Evolutionary conservation across 805 yeast species (phyloP).

Genomic region (Sugiyamaella boreocaroliniensis): DNA sequence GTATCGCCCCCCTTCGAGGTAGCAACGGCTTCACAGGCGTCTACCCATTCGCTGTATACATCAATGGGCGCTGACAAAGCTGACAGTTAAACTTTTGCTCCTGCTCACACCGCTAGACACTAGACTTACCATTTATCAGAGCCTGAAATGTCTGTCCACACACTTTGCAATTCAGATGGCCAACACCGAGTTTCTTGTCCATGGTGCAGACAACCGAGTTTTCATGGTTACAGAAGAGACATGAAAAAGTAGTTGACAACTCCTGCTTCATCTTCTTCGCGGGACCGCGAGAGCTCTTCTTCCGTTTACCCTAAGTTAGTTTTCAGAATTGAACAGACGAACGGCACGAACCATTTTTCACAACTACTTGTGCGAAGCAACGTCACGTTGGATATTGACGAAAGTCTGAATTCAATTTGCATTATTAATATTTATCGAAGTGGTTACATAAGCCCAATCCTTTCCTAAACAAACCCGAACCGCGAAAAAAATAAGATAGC

Average conservation of each 20-base stretch:
- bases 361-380: neutral
- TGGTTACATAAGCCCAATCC: neutral
- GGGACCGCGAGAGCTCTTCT: constrained; percentile 78
- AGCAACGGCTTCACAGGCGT: constrained; percentile 87
- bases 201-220: constrained; percentile 80
- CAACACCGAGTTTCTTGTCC: constrained; percentile 81
- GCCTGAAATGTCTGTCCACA: constrained; percentile 94
- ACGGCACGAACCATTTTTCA: neutral
- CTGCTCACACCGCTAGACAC: neutral
- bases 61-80: constrained; percentile 80
- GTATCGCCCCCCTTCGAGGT: constrained; percentile 34
- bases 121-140: constrained; percentile 51
- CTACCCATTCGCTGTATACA: constrained; percentile 95
- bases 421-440: too few species aligned
- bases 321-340: neutral
- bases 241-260: constrained; percentile 76
- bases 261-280: constrained; percentile 68
- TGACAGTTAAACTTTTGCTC: constrained; percentile 3
- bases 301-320: constrained; percentile 60
- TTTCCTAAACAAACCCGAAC: neutral
- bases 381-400: neutral
- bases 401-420: neutral
- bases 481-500: constrained; percentile 1
- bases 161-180: constrained; percentile 79
- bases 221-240: constrained; percentile 94